Evolutionary conservation across 805 yeast genomes (phyloP), one percentile per base, ranked within the genome.

Genomic region (Candida ulmi): DNA sequence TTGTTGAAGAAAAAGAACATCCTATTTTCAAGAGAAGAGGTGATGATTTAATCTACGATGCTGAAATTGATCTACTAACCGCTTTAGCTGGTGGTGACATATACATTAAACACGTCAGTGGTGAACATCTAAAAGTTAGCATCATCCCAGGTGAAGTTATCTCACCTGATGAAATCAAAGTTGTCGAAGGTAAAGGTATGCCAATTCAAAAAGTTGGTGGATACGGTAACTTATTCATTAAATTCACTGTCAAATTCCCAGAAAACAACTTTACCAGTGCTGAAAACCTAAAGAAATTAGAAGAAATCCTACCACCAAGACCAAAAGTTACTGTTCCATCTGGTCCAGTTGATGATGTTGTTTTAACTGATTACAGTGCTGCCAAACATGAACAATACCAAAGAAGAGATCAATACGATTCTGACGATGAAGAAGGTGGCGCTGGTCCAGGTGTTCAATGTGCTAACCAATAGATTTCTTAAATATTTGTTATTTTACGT

Each of bases 41-140:
- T 51, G 83, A 87, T 61, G 96, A 93, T 62, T 76, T 93, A 58
- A 74, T 73, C 61, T 82, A 83, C 64, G 86, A 83, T 58, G 88
- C 87, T 50, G 88, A 88, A 69, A 71, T 93, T 56, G 98, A 93
- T 63, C 73, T 93, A 51, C 72, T 91, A 60, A 88, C 98, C 19
- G 96, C 99, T 24, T 75, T 93, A 54, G 95, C 96, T 35, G 99
- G 99, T 61, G 99, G 99, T 55, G 81, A 82, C 45, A 74, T 93
- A 61, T 81, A 84, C 28, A 70, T 93, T 61, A 75, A 88, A 71
- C 97, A 91, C 60, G 80, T 93, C 42, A 85, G 88, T 52, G 96
- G 96, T 50, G 96, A 88, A 55, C 88, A 80, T 75, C 69, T 91
- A 57, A 87, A 88, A 72, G 77, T 88, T 43, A 71, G 76, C 29